Conservation (phyloP, 805 yeast genomes). For the Diddensiella transvaalensis region DNA sequence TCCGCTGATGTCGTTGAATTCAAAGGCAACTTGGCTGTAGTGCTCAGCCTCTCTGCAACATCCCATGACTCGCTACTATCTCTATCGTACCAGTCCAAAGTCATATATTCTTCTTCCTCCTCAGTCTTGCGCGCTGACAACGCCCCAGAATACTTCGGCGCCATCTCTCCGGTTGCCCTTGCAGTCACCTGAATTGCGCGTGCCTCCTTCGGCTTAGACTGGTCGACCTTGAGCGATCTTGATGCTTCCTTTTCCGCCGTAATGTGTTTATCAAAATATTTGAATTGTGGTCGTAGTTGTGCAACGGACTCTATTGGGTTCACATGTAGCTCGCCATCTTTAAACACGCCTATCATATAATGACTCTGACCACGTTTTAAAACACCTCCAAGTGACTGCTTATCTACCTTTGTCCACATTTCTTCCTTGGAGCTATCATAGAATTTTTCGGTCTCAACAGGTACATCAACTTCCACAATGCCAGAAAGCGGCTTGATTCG, state of each 20-base stretch:
- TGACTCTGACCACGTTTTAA: slow-evolving; percentile 36
- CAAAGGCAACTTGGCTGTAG: slow-evolving; percentile 21
- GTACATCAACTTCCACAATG: slow-evolving; percentile 70
- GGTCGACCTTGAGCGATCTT: slow-evolving; percentile 39
- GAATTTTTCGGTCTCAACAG: slow-evolving; percentile 63
- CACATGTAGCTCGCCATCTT: slow-evolving; percentile 54
- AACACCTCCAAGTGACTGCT: slow-evolving; percentile 70
- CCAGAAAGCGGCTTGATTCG: slow-evolving; percentile 60
- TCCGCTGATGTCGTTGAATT: not conserved
- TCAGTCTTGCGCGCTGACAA: slow-evolving; percentile 57
- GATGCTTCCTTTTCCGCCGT: slow-evolving; percentile 39
- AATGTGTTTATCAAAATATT: slow-evolving; percentile 64
- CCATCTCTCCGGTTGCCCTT: slow-evolving; percentile 53
- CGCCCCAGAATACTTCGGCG: slow-evolving; percentile 67
- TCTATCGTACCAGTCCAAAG: slow-evolving; percentile 45
- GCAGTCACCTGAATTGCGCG: slow-evolving; percentile 77
- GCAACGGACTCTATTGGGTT: slow-evolving; percentile 62
- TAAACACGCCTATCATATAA: slow-evolving; percentile 39
- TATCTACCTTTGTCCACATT: slow-evolving; percentile 58
- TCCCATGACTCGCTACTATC: slow-evolving; percentile 34
- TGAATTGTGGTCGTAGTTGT: slow-evolving; percentile 79
- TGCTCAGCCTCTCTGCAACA: slow-evolving; percentile 27
- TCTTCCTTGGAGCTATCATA: slow-evolving; percentile 62
- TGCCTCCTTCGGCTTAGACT: slow-evolving; percentile 41
- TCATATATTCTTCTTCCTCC: slow-evolving; percentile 53